Conservation (phyloP, 2,329 filamentous ascomycete genomes). For the Gaeumannomyces sp. region DNA sequence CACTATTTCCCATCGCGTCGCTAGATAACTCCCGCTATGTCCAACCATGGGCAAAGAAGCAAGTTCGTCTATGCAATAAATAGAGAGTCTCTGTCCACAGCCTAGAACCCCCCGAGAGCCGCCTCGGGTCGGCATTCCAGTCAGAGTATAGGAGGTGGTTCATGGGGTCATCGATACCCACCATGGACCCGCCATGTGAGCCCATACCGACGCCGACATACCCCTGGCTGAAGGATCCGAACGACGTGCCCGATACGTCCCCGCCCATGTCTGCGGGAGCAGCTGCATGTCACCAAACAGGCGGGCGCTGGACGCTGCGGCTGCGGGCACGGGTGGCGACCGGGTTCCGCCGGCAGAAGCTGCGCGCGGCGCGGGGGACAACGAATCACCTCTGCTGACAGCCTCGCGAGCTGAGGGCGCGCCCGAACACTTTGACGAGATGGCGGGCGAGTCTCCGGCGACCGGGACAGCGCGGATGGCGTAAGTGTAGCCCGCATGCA, state of each 20-base stretch:
- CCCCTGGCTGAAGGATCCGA: neutral
- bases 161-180: neutral
- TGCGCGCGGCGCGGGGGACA: neutral
- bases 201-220: neutral
- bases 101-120: neutral
- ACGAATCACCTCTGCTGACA: neutral
- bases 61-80: neutral
- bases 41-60: neutral
- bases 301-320: neutral
- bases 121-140: neutral
- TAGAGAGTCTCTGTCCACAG: neutral
- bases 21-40: neutral
- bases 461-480: neutral
- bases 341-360: neutral
- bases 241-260: neutral
- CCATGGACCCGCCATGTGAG: neutral
- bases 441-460: neutral
- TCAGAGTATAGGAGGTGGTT: neutral
- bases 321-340: neutral
- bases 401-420: neutral
- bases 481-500: conserved; percentile 1
- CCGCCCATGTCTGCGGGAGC: neutral
- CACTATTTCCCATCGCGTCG: neutral
- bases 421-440: neutral
- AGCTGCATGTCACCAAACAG: neutral